Evolutionary conservation across 106 monocot species (phyloP).

Genomic region (Triglochin maritima): DNA sequence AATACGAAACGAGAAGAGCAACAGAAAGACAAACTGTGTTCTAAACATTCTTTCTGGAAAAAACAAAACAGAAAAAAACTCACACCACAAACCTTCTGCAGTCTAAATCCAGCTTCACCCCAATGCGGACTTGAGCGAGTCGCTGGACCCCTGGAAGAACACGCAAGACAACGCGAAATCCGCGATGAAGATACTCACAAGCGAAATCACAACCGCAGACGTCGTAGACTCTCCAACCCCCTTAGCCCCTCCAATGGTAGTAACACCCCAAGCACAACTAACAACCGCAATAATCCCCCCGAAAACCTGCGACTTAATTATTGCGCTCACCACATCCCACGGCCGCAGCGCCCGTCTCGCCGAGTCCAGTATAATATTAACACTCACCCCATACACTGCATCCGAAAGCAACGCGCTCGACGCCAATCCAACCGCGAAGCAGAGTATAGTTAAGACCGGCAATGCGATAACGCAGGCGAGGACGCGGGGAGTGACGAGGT

Average conservation of each 20-base stretch:
- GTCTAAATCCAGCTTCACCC: conserved; percentile 18
- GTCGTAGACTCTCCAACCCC: conserved; percentile 26
- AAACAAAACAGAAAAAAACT: too few species aligned
- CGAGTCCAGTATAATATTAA: conserved; percentile 73
- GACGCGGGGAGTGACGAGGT: conserved; percentile 46
- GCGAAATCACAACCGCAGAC: conserved; percentile 25
- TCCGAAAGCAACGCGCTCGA: conserved; percentile 71
- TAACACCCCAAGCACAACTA: conserved; percentile 86
- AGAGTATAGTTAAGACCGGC: conserved; percentile 56
- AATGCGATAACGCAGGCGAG: conserved; percentile 58
- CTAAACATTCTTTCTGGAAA: too few species aligned
- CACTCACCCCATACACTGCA: conserved; percentile 58
- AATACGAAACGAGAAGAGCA: too few species aligned
- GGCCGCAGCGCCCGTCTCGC: conserved; percentile 34
- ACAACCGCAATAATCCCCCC: conserved; percentile 73
- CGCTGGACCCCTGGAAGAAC: conserved; percentile 92
- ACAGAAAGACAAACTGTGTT: too few species aligned
- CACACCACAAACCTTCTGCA: too few species aligned
- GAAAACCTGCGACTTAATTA: conserved; percentile 82
- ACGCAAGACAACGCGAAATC: conserved; percentile 64
- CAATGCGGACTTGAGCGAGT: conserved; percentile 87
- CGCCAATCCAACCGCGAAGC: conserved; percentile 61
- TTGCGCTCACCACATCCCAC: conserved; percentile 46
- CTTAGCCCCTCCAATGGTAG: conserved; percentile 42
- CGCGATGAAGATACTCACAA: conserved; percentile 48